phyloP scores from a whole-genome alignment of 192 early-diverging fungal species.

The Coemansia biformis region DNA sequence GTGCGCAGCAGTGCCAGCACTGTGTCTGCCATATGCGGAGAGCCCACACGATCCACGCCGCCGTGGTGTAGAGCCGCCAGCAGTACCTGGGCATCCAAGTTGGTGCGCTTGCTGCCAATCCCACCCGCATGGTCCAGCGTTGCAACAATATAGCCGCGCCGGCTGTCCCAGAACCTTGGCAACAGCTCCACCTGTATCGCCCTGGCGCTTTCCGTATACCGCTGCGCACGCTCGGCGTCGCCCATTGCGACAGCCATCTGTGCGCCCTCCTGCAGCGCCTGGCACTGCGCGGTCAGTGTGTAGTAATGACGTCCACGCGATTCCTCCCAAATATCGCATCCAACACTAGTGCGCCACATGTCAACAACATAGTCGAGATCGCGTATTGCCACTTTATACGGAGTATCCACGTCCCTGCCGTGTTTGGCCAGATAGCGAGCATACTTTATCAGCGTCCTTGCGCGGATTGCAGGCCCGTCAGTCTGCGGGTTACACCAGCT shows the following conservation, averaged over 20 bases:
- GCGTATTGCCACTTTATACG: background rate
- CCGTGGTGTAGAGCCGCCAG: constrained; percentile 54
- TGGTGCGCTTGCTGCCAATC: constrained; percentile 42
- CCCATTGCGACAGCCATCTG: constrained; percentile 38
- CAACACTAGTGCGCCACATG: constrained; percentile 42
- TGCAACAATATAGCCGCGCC: constrained; percentile 27
- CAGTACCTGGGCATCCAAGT: constrained; percentile 57
- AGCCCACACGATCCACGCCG: constrained; percentile 17
- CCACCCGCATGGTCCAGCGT: constrained; percentile 46
- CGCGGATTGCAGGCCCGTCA: constrained; percentile 61
- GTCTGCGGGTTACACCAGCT: constrained; percentile 64
- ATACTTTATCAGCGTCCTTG: constrained; percentile 19
- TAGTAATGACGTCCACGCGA: constrained; percentile 63
- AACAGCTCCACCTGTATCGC: constrained; percentile 26
- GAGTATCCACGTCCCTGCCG: background rate
- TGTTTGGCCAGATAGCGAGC: background rate
- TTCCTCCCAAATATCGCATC: constrained; percentile 82
- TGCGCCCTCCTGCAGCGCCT: constrained; percentile 56
- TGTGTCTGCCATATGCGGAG: constrained; percentile 13
- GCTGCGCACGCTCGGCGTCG: constrained; percentile 15
- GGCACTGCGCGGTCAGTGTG: constrained; percentile 59
- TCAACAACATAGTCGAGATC: constrained; percentile 62
- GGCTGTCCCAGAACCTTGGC: constrained; percentile 50
- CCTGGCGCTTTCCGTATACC: constrained; percentile 23
- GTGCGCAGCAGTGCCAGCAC: constrained; percentile 10